These are phyloP conservation scores for Populus deltoides DNA, from an alignment of 345 rosid species.

Conservation along the genomic window DNA sequence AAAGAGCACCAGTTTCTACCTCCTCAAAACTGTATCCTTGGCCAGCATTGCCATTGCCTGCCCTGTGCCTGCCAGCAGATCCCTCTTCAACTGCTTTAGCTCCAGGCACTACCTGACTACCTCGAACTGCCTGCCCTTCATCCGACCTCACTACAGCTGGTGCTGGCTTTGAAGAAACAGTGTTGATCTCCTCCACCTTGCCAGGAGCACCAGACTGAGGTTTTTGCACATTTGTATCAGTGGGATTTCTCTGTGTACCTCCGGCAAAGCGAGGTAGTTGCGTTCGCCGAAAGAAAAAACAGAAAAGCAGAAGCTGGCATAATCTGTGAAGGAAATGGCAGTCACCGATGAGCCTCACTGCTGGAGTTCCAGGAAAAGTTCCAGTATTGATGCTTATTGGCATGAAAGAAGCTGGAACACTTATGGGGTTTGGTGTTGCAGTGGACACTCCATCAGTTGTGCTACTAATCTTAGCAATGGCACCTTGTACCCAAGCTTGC, in stretches of 20 bases:
- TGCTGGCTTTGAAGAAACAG: constrained; percentile 55
- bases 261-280: constrained; percentile 57
- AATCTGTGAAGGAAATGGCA: constrained; percentile 98
- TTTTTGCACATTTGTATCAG: constrained; percentile 70
- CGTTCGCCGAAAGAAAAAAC: constrained; percentile 80
- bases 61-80: constrained; percentile 62
- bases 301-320: constrained; percentile 93
- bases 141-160: constrained; percentile 60
- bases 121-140: constrained; percentile 66
- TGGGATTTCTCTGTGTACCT: constrained; percentile 48
- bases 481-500: constrained; percentile 99
- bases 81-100: constrained; percentile 82
- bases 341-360: constrained; percentile 98
- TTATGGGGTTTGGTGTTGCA: constrained; percentile 66
- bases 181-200: constrained; percentile 74
- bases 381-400: constrained; percentile 99
- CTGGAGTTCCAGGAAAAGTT: constrained; percentile 99
- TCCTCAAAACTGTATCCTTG: constrained; percentile 99
- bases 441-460: constrained; percentile 65
- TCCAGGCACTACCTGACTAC: constrained; percentile 63
- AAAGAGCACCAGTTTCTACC: constrained; percentile 36
- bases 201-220: constrained; percentile 67
- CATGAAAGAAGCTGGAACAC: constrained; percentile 80
- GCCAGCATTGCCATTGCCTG: constrained; percentile 96
- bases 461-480: constrained; percentile 94